Evolutionary conservation across 2,329 filamentous ascomycete species (phyloP).

Genomic region (Biscogniauxia marginata): DNA sequence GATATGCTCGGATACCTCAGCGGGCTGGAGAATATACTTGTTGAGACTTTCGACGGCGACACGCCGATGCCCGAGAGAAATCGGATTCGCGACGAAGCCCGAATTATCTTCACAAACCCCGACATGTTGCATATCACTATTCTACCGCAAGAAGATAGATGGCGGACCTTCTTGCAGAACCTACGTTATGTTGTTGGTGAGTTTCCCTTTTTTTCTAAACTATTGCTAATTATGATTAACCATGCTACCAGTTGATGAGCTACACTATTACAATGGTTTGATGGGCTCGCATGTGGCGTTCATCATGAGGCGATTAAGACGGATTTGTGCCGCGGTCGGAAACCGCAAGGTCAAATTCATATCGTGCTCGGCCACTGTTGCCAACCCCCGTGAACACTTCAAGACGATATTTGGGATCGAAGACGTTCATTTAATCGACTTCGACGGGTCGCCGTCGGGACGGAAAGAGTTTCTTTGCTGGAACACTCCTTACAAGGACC

Average conservation of each 20-base stretch:
- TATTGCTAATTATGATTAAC: neutral
- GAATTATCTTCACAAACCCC: conserved; percentile 95
- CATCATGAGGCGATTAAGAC: conserved; percentile 84
- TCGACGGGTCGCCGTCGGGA: conserved; percentile 88
- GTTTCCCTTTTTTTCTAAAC: conserved; percentile 30
- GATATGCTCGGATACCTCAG: conserved; percentile 82
- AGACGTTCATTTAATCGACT: conserved; percentile 78
- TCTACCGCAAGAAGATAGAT: conserved; percentile 84
- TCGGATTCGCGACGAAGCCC: conserved; percentile 78
- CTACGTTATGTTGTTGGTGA: conserved; percentile 79
- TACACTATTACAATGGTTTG: conserved; percentile 95
- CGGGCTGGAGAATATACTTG: conserved; percentile 69
- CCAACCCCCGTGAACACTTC: conserved; percentile 90
- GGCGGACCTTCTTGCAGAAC: conserved; percentile 86
- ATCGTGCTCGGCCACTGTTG: conserved; percentile 93
- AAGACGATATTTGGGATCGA: conserved; percentile 88
- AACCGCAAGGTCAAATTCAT: conserved; percentile 86
- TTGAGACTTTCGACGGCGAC: conserved; percentile 96
- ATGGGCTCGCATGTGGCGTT: conserved; percentile 93
- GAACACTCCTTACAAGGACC: conserved; percentile 95
- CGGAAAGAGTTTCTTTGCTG: conserved; percentile 95
- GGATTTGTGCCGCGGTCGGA: conserved; percentile 86
- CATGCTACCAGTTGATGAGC: conserved; percentile 62
- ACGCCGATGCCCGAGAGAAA: conserved; percentile 80
- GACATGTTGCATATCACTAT: conserved; percentile 98